These are phyloP conservation scores for Guadua angustifolia DNA, from an alignment of 176 grass and related monocot genomes.

Conservation along the genomic window DNA sequence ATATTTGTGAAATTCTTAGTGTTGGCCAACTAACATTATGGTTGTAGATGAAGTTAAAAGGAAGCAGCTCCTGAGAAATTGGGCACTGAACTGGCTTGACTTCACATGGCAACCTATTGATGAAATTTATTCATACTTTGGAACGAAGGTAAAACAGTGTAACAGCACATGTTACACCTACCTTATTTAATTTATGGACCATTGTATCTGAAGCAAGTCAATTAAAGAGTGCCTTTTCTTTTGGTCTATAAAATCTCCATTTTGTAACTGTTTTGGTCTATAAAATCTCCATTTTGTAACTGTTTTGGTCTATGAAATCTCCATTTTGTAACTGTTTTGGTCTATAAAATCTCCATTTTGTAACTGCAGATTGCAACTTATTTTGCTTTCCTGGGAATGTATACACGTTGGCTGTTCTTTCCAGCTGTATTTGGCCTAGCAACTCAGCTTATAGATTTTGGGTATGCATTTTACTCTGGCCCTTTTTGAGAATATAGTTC, in stretches of 20 bases:
- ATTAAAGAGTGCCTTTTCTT: background rate
- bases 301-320: too few relatives aligned
- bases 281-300: constrained; percentile 24
- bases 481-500: constrained; percentile 4
- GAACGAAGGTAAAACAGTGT: constrained; percentile 73
- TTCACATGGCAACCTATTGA: constrained; percentile 98
- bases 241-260: constrained; percentile 13
- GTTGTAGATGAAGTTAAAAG: constrained; percentile 85
- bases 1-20: constrained; percentile 33
- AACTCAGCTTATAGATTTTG: constrained; percentile 90
- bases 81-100: constrained; percentile 97
- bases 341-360: constrained; percentile 21
- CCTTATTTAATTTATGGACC: background rate
- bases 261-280: constrained; percentile 45
- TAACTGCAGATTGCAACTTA: constrained; percentile 89
- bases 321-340: constrained; percentile 34
- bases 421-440: constrained; percentile 85
- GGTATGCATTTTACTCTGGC: constrained; percentile 51
- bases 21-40: constrained; percentile 1
- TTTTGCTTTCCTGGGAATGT: constrained; percentile 98
- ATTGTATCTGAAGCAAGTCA: constrained; percentile 40
- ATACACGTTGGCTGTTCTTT: constrained; percentile 92
- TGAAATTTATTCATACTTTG: constrained; percentile 94
- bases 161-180: background rate
- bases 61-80: constrained; percentile 83